These are phyloP conservation scores for Chytriomyces hyalinus DNA, from an alignment of 192 early-diverging fungal species.

Conservation along the genomic window DNA sequence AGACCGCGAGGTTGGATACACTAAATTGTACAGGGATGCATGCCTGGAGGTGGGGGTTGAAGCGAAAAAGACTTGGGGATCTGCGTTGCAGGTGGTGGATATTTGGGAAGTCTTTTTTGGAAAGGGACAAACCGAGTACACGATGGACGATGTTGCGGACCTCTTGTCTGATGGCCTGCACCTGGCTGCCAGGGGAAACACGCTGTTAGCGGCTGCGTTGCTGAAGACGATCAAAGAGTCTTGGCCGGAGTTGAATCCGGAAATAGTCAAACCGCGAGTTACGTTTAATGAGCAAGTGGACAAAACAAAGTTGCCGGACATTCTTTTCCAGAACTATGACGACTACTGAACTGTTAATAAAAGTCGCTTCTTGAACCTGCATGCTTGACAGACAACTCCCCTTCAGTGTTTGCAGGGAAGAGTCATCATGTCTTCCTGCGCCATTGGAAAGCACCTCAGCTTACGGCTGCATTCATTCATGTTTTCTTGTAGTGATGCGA, in stretches of 20 bases:
- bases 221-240: slow-evolving; percentile 39
- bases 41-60: slow-evolving; percentile 34
- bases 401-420: no score
- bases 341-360: no score
- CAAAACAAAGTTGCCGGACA: no score
- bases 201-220: slow-evolving; percentile 33
- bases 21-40: slow-evolving; percentile 38
- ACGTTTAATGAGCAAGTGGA: no score
- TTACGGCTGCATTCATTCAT: no score
- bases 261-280: neutral
- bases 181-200: slow-evolving; percentile 37
- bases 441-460: no score
- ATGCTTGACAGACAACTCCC: no score
- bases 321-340: no score
- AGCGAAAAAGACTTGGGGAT: slow-evolving; percentile 10
- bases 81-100: slow-evolving; percentile 35
- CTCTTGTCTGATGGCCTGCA: slow-evolving; percentile 46
- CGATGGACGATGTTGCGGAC: slow-evolving; percentile 16
- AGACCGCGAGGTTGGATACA: slow-evolving; percentile 27
- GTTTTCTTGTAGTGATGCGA: no score
- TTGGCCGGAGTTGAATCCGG: slow-evolving; percentile 48
- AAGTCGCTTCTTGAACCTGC: no score
- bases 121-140: slow-evolving; percentile 6
- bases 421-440: no score
- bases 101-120: slow-evolving; percentile 42